phyloP scores from a whole-genome alignment of 129 eudicot genomes.

The Deinandra increscens region DNA sequence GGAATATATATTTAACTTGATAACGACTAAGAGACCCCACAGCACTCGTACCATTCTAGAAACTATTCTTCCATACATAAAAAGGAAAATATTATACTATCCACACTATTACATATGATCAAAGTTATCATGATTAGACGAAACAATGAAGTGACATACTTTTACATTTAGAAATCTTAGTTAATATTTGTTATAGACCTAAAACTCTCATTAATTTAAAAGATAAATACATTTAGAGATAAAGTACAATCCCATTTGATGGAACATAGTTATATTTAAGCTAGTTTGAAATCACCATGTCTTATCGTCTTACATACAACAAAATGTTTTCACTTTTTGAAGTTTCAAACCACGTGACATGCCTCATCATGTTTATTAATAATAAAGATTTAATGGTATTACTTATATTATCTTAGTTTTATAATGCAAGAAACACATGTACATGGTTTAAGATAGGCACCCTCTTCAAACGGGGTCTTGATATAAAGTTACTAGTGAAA shows the following conservation, averaged over 20 bases:
- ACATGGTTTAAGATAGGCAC: conserved; percentile 11
- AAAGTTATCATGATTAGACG: too few relatives aligned
- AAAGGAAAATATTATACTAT: neutral
- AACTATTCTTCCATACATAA: neutral
- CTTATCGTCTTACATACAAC: neutral
- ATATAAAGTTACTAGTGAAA: conserved; percentile 7
- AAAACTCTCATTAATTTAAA: too few relatives aligned
- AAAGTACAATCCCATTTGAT: neutral
- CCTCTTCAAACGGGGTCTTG: conserved; percentile 2
- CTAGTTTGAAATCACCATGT: neutral
- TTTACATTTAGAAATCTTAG: too few relatives aligned
- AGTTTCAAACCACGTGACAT: neutral
- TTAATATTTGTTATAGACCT: too few relatives aligned
- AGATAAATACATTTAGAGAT: too few relatives aligned
- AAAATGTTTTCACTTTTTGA: neutral
- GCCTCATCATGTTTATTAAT: conserved; percentile 1
- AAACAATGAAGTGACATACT: too few relatives aligned
- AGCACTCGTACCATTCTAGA: too few relatives aligned
- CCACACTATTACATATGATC: neutral
- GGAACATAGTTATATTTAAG: neutral
- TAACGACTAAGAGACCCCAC: too few relatives aligned
- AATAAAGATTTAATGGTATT: neutral
- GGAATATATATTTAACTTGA: too few relatives aligned
- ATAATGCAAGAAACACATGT: conserved; percentile 22
- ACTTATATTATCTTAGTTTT: conserved; percentile 12